Conservation (phyloP, 108 stramenopile genomes). For the Cyclotella atomus region DNA sequence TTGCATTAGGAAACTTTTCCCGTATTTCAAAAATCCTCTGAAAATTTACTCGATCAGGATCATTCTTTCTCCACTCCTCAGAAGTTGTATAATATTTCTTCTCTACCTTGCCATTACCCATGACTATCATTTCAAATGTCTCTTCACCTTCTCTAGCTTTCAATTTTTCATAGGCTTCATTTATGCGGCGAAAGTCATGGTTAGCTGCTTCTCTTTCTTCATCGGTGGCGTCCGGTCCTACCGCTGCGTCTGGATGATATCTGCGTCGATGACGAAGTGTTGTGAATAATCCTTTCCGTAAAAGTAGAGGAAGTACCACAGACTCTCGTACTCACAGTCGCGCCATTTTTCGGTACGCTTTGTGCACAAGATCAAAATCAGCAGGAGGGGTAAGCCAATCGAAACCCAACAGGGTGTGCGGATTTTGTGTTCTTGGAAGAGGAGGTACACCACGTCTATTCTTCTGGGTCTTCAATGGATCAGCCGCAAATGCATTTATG, state of each 20-base stretch:
- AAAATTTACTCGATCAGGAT: constrained; percentile 31
- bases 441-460: neutral
- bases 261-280: too few species aligned
- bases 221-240: constrained; percentile 27
- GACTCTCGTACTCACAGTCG: neutral
- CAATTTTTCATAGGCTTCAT: constrained; percentile 33
- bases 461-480: neutral
- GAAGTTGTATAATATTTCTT: constrained; percentile 22
- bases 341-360: constrained; percentile 23
- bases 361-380: constrained; percentile 25
- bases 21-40: constrained; percentile 34
- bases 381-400: constrained; percentile 20
- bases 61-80: constrained; percentile 10
- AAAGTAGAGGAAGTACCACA: too few species aligned
- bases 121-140: constrained; percentile 31
- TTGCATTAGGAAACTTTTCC: constrained; percentile 19
- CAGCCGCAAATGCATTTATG: neutral
- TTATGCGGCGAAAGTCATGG: constrained; percentile 28
- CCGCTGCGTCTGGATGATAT: constrained; percentile 34
- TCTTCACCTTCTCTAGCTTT: constrained; percentile 34
- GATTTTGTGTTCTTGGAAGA: constrained; percentile 21
- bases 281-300: too few species aligned
- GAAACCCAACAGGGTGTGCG: constrained; percentile 33
- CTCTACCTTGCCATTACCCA: constrained; percentile 28
- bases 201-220: constrained; percentile 29